phyloP scores from a whole-genome alignment of 1,139 yeast genomes.

The Debaryomycetaceae sp. region DNA sequence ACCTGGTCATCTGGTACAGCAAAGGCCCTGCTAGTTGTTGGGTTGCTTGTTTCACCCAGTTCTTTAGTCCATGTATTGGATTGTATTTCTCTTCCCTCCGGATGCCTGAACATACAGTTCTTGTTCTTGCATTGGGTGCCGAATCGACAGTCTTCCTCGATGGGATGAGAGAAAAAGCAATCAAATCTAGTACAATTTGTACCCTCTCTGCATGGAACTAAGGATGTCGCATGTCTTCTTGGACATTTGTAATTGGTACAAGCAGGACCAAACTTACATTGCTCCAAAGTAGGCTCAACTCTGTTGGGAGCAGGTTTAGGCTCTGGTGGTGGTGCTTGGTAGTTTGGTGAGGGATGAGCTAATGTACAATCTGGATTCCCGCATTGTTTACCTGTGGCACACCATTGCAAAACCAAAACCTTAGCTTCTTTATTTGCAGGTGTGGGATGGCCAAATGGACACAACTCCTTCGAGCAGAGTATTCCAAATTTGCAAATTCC shows the following conservation, averaged over 20 bases:
- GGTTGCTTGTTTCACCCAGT: constrained; percentile 7
- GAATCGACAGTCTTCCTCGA: constrained; percentile 75
- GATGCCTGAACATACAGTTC: constrained; percentile 73
- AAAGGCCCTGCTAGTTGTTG: constrained; percentile 59
- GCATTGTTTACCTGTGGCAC: constrained; percentile 68
- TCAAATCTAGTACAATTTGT: constrained; percentile 71
- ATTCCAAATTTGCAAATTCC: constrained; percentile 73
- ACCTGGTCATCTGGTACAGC: constrained; percentile 78
- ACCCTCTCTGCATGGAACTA: constrained; percentile 78
- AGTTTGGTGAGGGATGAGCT: constrained; percentile 77
- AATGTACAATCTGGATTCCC: constrained; percentile 56
- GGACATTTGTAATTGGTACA: constrained; percentile 80
- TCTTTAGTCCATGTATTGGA: constrained; percentile 46
- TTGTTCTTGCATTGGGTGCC: constrained; percentile 70
- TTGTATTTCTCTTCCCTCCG: constrained; percentile 58
- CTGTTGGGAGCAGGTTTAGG: constrained; percentile 15
- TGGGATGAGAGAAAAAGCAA: constrained; percentile 80
- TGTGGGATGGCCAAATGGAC: constrained; percentile 91
- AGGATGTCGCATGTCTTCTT: constrained; percentile 76
- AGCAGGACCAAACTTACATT: constrained; percentile 72
- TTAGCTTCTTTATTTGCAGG: constrained; percentile 75
- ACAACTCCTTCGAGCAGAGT: constrained; percentile 68
- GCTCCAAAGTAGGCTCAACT: constrained; percentile 59
- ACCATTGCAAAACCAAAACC: constrained; percentile 71
- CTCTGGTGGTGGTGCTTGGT: constrained; percentile 30